These are phyloP conservation scores for Monocercomonoides exilis DNA, from an alignment of 78 protist species.

Conservation along the genomic window DNA sequence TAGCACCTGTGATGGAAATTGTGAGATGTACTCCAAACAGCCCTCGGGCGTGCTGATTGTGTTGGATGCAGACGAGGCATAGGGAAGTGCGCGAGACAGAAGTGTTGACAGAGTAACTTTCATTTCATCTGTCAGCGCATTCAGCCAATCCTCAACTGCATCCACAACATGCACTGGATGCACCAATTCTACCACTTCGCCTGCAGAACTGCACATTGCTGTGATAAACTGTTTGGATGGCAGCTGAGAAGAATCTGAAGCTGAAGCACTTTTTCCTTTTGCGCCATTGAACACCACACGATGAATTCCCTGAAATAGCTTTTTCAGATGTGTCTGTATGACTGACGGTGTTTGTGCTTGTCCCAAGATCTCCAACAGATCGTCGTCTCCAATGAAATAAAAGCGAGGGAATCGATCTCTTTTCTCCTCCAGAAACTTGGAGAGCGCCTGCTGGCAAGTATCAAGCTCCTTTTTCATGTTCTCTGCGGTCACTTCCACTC, in stretches of 20 bases:
- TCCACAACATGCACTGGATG: slow-evolving; percentile 39
- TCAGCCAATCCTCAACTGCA: slow-evolving; percentile 61
- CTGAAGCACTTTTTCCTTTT: too few species aligned
- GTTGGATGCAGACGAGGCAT: background rate
- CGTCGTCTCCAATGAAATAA: slow-evolving; percentile 47
- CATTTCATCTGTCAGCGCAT: background rate
- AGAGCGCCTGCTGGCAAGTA: slow-evolving; percentile 18
- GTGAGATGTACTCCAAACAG: background rate
- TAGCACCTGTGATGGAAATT: background rate
- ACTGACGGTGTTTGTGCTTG: slow-evolving; percentile 41
- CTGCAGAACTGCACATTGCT: background rate
- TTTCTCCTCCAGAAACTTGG: slow-evolving; percentile 31
- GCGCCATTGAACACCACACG: slow-evolving; percentile 25
- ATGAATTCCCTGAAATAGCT: slow-evolving; percentile 68
- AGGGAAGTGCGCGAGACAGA: background rate
- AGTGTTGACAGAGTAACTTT: background rate
- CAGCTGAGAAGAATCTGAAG: too few species aligned
- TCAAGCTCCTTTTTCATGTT: background rate
- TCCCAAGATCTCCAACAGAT: slow-evolving; percentile 42
- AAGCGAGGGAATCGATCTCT: slow-evolving; percentile 27
- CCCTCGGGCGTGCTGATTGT: background rate
- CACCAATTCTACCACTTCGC: slow-evolving; percentile 38
- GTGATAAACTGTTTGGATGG: background rate
- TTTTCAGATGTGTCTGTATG: slow-evolving; percentile 69
- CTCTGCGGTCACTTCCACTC: background rate